Evolutionary conservation across 2,329 filamentous ascomycete genomes (phyloP).

Genomic region (Exophiala alcalophila): DNA sequence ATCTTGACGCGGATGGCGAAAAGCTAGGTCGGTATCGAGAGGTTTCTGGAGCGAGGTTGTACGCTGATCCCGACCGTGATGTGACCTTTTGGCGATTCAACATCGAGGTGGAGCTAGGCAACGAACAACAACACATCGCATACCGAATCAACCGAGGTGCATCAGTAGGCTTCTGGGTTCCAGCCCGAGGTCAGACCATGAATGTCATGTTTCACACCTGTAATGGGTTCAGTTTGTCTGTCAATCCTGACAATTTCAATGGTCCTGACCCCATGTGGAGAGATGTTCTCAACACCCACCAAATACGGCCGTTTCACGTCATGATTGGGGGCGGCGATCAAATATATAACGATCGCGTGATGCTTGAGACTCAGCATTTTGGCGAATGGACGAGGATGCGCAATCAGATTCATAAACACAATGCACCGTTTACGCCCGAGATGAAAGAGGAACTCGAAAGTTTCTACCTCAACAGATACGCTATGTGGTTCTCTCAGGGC

Average conservation of each 20-base stretch:
- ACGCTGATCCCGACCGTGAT: slow-evolving; percentile 77
- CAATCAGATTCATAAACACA: slow-evolving; percentile 75
- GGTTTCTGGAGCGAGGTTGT: slow-evolving; percentile 75
- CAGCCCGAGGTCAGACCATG: slow-evolving; percentile 79
- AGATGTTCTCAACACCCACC: slow-evolving; percentile 89
- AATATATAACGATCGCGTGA: slow-evolving; percentile 88
- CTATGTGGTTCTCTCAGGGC: slow-evolving; percentile 94
- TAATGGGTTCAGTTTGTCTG: slow-evolving; percentile 86
- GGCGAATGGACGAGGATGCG: slow-evolving; percentile 79
- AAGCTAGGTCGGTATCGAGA: slow-evolving; percentile 77
- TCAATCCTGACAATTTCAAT: slow-evolving; percentile 74
- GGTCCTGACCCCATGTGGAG: slow-evolving; percentile 96
- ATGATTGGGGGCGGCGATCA: slow-evolving; percentile 98
- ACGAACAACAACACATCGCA: slow-evolving; percentile 77
- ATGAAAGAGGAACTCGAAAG: slow-evolving; percentile 85
- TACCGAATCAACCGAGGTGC: slow-evolving; percentile 95
- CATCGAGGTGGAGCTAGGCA: slow-evolving; percentile 80
- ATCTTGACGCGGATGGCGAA: slow-evolving; percentile 65
- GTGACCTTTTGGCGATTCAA: slow-evolving; percentile 98
- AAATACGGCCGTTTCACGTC: slow-evolving; percentile 89
- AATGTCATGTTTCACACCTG: slow-evolving; percentile 99
- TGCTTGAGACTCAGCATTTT: slow-evolving; percentile 72
- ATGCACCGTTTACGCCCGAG: slow-evolving; percentile 70
- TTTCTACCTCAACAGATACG: slow-evolving; percentile 86
- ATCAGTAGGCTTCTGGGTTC: slow-evolving; percentile 90